These are phyloP conservation scores for Backusella australiensis DNA, from an alignment of 192 early-diverging fungal species.

Conservation along the genomic window DNA sequence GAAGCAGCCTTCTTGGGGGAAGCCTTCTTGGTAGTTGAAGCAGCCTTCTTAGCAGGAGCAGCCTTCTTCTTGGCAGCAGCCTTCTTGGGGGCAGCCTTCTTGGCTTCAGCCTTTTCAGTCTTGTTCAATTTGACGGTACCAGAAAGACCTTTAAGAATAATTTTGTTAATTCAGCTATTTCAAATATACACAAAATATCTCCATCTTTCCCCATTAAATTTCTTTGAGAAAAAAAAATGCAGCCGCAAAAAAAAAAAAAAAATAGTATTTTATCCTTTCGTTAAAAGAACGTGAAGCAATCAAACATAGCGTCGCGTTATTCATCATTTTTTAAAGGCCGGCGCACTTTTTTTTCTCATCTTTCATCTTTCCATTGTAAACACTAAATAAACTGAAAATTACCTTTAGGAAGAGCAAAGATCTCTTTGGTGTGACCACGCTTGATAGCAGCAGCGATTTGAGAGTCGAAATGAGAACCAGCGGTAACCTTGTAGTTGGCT, in stretches of 20 bases:
- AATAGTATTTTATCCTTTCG: neutral
- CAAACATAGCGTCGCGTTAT: neutral
- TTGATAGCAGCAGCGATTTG: constrained; percentile 65
- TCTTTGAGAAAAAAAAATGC: neutral
- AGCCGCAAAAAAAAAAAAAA: neutral
- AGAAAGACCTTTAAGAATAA: constrained; percentile 34
- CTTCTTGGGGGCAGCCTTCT: constrained; percentile 48
- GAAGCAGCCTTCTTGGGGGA: constrained; percentile 44
- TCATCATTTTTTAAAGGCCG: neutral
- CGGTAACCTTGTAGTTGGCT: constrained; percentile 59
- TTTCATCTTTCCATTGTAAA: neutral
- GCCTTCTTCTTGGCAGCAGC: constrained; percentile 25
- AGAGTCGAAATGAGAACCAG: constrained; percentile 49
- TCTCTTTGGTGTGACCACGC: constrained; percentile 52
- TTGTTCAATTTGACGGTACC: constrained; percentile 68
- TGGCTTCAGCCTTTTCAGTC: constrained; percentile 35
- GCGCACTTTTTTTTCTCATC: neutral
- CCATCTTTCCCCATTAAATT: neutral
- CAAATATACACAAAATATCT: too few species aligned
- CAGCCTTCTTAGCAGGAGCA: constrained; percentile 35
- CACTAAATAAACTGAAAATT: constrained; percentile 20
- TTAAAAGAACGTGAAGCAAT: neutral
- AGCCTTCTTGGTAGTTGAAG: constrained; percentile 22
- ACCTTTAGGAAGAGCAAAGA: constrained; percentile 69
- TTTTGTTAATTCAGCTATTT: neutral